Percentiles rank a stretch among this genome's conserved stretches.
Conservation (phyloP, 2,329 filamentous ascomycete species). For the Fusarium setosum region DNA sequence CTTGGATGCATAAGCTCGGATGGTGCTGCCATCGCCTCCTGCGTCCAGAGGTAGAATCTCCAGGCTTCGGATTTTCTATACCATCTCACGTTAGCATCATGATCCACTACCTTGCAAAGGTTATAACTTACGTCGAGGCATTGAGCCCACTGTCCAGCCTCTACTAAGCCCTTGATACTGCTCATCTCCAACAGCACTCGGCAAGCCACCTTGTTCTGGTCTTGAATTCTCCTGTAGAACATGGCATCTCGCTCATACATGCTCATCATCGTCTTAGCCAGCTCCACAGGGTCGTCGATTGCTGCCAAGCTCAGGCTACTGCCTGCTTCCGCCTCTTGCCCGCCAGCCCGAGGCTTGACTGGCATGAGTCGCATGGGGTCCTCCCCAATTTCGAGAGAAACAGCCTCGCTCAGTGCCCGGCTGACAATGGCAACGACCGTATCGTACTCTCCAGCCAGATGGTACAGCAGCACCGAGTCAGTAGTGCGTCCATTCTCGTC, state of each 20-base stretch:
- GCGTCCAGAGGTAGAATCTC: conserved; percentile 85
- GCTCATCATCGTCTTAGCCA: conserved; percentile 70
- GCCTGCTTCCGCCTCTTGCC: conserved; percentile 54
- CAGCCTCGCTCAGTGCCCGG: conserved; percentile 87
- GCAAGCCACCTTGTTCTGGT: conserved; percentile 68
- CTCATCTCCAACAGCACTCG: conserved; percentile 70
- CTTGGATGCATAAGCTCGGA: conserved; percentile 82
- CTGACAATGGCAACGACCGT: conserved; percentile 92
- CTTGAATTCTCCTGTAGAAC: conserved; percentile 68
- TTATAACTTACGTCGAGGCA: conserved; percentile 66
- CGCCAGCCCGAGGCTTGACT: conserved; percentile 75
- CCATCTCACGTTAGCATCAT: conserved; percentile 27
- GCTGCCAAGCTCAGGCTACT: conserved; percentile 71
- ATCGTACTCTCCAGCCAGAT: conserved; percentile 95
- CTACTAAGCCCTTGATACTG: conserved; percentile 67
- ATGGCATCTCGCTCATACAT: conserved; percentile 72
- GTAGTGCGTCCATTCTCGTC: conserved; percentile 95
- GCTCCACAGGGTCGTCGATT: conserved; percentile 70
- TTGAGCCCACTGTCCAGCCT: conserved; percentile 66
- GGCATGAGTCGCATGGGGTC: conserved; percentile 82
- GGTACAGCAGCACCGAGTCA: conserved; percentile 93
- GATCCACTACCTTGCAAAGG: neutral
- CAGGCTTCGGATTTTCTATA: conserved; percentile 76
- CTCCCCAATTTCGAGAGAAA: conserved; percentile 87
- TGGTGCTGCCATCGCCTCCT: conserved; percentile 78